Percentiles rank a stretch among this genome's conserved stretches.
phyloP scores from a whole-genome alignment of 2,329 filamentous ascomycete species.

The Cladosporium sp. region DNA sequence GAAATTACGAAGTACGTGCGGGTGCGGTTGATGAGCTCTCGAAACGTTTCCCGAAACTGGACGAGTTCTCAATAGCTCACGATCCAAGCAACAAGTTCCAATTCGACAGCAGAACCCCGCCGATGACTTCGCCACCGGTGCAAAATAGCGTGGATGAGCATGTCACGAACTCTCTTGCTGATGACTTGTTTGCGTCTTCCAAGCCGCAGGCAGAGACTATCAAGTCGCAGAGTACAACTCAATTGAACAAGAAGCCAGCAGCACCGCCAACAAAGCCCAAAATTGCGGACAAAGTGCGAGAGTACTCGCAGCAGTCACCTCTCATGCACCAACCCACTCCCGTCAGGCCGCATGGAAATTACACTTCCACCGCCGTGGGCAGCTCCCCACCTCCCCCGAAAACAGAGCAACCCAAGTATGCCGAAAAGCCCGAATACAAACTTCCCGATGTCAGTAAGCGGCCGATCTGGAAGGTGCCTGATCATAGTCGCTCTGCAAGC shows the following conservation, averaged over 20 bases:
- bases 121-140: conserved; percentile 27
- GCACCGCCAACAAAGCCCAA: conserved; percentile 14
- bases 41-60: conserved; percentile 78
- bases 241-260: conserved; percentile 12
- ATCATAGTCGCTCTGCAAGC: conserved; percentile 45
- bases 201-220: conserved; percentile 12
- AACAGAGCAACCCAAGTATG: conserved; percentile 13
- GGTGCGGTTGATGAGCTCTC: conserved; percentile 73
- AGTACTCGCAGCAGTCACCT: conserved; percentile 14
- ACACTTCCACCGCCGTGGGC: conserved; percentile 56
- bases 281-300: conserved; percentile 1
- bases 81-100: conserved; percentile 80
- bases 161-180: conserved; percentile 71
- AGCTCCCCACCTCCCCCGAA: conserved; percentile 36
- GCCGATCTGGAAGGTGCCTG: conserved; percentile 53
- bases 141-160: conserved; percentile 56
- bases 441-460: conserved; percentile 37
- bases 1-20: conserved; percentile 43
- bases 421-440: conserved; percentile 18
- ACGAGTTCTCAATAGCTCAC: conserved; percentile 87
- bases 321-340: conserved; percentile 44
- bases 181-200: conserved; percentile 65
- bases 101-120: conserved; percentile 46
- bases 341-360: conserved; percentile 40
- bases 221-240: conserved; percentile 14